Evolutionary conservation across 805 yeast genomes (phyloP).

Genomic region (Yarrowia sp.): DNA sequence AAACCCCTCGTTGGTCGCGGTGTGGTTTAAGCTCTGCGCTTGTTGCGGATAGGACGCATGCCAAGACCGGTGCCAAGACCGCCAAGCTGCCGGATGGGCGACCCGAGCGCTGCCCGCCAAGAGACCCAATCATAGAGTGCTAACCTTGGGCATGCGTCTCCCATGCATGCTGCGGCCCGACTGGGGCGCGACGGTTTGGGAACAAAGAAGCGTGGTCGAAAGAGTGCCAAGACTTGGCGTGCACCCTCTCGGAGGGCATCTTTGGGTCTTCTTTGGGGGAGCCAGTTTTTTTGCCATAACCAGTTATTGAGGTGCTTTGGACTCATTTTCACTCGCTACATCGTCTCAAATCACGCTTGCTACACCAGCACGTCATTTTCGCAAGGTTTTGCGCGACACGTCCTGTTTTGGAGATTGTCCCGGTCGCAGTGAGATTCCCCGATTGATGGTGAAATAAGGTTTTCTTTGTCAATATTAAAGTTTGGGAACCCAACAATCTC

Average conservation of each 20-base stretch:
- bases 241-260: neutral
- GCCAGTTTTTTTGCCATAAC: no score
- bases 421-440: neutral
- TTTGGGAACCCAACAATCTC: slow-evolving; percentile 5
- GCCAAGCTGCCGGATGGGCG: slow-evolving; percentile 2
- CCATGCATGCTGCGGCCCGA: slow-evolving; percentile 13
- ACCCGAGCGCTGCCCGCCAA: slow-evolving; percentile 22
- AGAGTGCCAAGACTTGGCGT: neutral
- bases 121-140: neutral
- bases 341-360: no score
- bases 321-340: no score
- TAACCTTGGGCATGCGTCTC: neutral
- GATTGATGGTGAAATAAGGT: neutral
- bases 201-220: neutral
- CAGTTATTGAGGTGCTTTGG: no score
- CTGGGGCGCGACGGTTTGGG: slow-evolving; percentile 9
- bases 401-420: neutral
- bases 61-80: slow-evolving; percentile 23
- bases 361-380: no score
- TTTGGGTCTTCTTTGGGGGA: neutral
- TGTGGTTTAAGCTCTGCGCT: neutral
- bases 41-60: slow-evolving; percentile 16
- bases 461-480: neutral
- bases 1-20: neutral
- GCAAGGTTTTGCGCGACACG: neutral